Conservation (phyloP, 768 basidiomycete genomes). For the Rhodosporidiobolus sp. region DNA sequence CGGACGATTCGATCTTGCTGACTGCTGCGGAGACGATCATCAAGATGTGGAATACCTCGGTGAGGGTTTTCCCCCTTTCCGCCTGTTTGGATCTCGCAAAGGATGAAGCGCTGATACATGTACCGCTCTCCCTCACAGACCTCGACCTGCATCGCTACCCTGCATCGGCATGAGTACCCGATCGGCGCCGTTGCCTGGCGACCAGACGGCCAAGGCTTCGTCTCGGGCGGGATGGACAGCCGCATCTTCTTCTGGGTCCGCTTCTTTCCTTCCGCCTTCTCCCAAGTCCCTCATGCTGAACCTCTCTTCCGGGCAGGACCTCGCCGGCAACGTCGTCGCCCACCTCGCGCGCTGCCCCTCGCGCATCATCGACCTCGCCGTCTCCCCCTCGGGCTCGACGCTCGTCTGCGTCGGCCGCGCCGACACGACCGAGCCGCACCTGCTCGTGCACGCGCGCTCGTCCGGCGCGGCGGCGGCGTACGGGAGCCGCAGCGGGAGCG, state of each 20-base stretch:
- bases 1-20: conserved; percentile 76
- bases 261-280: not conserved
- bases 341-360: conserved; percentile 68
- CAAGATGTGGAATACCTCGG: conserved; percentile 87
- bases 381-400: conserved; percentile 77
- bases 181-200: conserved; percentile 85
- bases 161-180: conserved; percentile 73
- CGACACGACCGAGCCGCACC: conserved; percentile 43
- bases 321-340: conserved; percentile 67
- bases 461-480: conserved; percentile 43
- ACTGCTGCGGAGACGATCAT: conserved; percentile 77
- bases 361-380: conserved; percentile 78
- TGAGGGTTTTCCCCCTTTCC: conserved; percentile 46
- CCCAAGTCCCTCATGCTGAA: not conserved
- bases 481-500: conserved; percentile 8
- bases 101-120: not conserved
- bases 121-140: conserved; percentile 54
- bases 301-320: conserved; percentile 56
- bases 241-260: conserved; percentile 77
- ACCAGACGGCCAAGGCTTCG: conserved; percentile 81
- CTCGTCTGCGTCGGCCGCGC: conserved; percentile 72
- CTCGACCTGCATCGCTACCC: conserved; percentile 62
- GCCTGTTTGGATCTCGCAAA: not conserved
- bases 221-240: conserved; percentile 82
- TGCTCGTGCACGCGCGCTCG: conserved; percentile 11